A percentile compares a stretch with the other conserved stretches of the same genome.
Conservation (phyloP, 2,329 filamentous ascomycete genomes). For the Ramularia endophylla region DNA sequence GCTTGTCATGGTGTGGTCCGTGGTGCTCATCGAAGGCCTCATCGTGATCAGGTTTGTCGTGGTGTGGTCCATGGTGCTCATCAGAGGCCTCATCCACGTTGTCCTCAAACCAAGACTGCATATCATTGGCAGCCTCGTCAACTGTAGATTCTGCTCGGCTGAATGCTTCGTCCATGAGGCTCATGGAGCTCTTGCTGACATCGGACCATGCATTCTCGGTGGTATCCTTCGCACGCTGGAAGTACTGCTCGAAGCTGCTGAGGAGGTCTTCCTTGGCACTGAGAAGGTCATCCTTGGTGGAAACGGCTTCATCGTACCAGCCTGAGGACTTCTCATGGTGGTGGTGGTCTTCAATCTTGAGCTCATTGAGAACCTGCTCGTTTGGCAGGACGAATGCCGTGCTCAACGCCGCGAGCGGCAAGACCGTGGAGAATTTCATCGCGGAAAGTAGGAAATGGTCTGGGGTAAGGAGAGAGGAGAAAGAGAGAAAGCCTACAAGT, state of each 20-base stretch:
- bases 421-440: slow-evolving; percentile 46
- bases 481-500: slow-evolving; percentile 1
- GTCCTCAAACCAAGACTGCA: slow-evolving; percentile 43
- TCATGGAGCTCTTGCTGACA: slow-evolving; percentile 28
- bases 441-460: slow-evolving; percentile 1
- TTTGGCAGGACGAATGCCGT: slow-evolving; percentile 51
- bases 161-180: slow-evolving; percentile 41
- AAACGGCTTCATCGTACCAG: slow-evolving; percentile 27
- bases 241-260: slow-evolving; percentile 7
- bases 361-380: slow-evolving; percentile 41
- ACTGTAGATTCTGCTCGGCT: slow-evolving; percentile 37
- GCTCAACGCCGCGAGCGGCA: slow-evolving; percentile 46
- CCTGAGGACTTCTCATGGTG: slow-evolving; percentile 22
- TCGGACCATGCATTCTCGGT: slow-evolving; percentile 27
- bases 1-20: slow-evolving; percentile 24
- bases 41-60: slow-evolving; percentile 12
- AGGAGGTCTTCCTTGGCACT: slow-evolving; percentile 30
- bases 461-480: slow-evolving; percentile 1
- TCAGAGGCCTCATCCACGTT: slow-evolving; percentile 30
- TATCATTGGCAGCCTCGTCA: slow-evolving; percentile 40
- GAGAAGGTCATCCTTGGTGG: slow-evolving; percentile 33
- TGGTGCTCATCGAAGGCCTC: slow-evolving; percentile 22
- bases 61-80: slow-evolving; percentile 25
- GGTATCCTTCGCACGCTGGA: slow-evolving; percentile 14
- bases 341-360: slow-evolving; percentile 35